A percentile compares a stretch with the other conserved stretches of the same genome.
Evolutionary conservation across 768 basidiomycete genomes (phyloP).

Genomic region (Saitozyma sp.): DNA sequence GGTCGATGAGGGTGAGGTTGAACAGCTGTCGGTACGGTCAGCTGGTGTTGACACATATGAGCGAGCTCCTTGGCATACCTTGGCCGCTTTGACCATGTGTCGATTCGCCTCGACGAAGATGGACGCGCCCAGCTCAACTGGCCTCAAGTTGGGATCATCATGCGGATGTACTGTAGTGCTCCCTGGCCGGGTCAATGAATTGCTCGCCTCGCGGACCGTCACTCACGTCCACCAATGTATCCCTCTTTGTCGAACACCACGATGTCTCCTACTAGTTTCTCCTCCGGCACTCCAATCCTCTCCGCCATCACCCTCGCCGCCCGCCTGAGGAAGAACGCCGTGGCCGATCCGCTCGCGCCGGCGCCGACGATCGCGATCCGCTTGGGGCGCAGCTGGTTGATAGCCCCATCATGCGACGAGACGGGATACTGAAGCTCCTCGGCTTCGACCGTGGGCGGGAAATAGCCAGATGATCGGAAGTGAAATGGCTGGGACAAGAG

Average conservation of each 20-base stretch:
- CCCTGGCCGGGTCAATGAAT: constrained; percentile 56
- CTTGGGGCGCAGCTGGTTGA: constrained; percentile 26
- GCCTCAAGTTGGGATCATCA: constrained; percentile 60
- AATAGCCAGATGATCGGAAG: not conserved
- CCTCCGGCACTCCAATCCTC: constrained; percentile 41
- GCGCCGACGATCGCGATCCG: constrained; percentile 86
- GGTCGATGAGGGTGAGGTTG: constrained; percentile 30
- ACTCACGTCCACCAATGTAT: constrained; percentile 79
- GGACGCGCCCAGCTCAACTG: constrained; percentile 81
- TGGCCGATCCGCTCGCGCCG: constrained; percentile 80
- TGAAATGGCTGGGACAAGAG: constrained; percentile 8
- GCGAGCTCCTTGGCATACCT: constrained; percentile 55
- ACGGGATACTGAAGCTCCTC: too few relatives aligned
- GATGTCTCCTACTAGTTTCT: constrained; percentile 68
- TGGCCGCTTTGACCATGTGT: constrained; percentile 69
- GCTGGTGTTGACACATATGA: not conserved
- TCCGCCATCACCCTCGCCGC: constrained; percentile 74
- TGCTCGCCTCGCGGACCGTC: not conserved
- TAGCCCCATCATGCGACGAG: constrained; percentile 4
- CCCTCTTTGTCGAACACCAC: constrained; percentile 77
- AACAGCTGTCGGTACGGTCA: constrained; percentile 22
- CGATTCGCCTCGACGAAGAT: constrained; percentile 74
- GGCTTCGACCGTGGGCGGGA: too few relatives aligned
- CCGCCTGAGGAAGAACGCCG: constrained; percentile 68
- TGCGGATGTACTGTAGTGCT: constrained; percentile 77